Percentiles rank a stretch among this genome's conserved stretches.
phyloP scores from a whole-genome alignment of 192 early-diverging fungal species.

The Mortierella alpina region DNA sequence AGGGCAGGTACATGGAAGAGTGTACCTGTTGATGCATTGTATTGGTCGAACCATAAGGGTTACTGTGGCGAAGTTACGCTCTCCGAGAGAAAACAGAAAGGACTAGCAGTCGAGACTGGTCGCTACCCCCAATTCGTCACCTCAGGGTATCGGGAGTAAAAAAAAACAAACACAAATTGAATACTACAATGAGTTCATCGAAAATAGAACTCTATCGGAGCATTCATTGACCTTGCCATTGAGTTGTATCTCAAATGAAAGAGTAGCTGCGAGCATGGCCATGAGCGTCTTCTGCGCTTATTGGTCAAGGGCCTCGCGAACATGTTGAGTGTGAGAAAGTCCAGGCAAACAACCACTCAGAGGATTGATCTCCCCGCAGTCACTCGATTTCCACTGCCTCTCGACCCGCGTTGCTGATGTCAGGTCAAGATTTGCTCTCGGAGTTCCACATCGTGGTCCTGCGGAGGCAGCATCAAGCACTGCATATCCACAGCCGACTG shows the following conservation, averaged over 20 bases:
- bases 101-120: too few relatives aligned
- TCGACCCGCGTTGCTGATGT: background rate
- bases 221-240: too few relatives aligned
- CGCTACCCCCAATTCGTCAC: too few relatives aligned
- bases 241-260: too few relatives aligned
- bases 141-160: background rate
- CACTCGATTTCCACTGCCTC: background rate
- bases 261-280: too few relatives aligned
- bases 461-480: too few relatives aligned
- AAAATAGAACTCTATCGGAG: too few relatives aligned
- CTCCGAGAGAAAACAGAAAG: too few relatives aligned
- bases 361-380: too few relatives aligned
- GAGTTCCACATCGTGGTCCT: too few relatives aligned
- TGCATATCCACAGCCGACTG: too few relatives aligned
- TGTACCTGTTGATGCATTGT: background rate
- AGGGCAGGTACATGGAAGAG: background rate
- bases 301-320: constrained; percentile 4
- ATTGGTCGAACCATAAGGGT: background rate
- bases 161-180: background rate
- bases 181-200: background rate
- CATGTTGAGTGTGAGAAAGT: constrained; percentile 7
- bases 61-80: constrained; percentile 1
- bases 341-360: background rate
- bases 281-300: background rate
- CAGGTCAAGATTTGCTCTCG: too few relatives aligned